These are phyloP conservation scores for Podospora didyma DNA, from an alignment of 495 filamentous ascomycete species.

Conservation along the genomic window DNA sequence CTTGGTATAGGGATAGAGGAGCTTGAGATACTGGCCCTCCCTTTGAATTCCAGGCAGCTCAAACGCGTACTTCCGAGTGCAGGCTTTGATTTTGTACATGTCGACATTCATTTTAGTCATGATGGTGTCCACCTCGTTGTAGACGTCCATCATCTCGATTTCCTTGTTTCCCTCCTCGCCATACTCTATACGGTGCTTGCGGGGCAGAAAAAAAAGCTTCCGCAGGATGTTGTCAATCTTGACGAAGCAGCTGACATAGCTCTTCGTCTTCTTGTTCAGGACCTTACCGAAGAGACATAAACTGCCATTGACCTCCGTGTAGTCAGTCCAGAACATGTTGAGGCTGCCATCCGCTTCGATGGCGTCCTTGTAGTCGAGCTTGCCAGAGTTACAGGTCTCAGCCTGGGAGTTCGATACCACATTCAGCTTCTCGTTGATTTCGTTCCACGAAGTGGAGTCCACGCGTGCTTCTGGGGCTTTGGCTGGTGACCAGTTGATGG, in stretches of 20 bases:
- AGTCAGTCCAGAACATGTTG: slow-evolving; percentile 95
- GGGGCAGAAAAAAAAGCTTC: slow-evolving; percentile 90
- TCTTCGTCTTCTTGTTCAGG: slow-evolving; percentile 75
- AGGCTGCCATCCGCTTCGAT: slow-evolving; percentile 88
- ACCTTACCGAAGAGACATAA: slow-evolving; percentile 96
- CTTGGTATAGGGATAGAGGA: slow-evolving; percentile 83
- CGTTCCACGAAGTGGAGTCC: slow-evolving; percentile 85
- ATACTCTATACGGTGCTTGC: slow-evolving; percentile 55
- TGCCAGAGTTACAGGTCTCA: slow-evolving; percentile 64
- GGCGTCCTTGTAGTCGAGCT: slow-evolving; percentile 73
- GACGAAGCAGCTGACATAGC: slow-evolving; percentile 86
- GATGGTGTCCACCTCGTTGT: slow-evolving; percentile 77
- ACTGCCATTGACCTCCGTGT: slow-evolving; percentile 87
- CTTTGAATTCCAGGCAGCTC: slow-evolving; percentile 83
- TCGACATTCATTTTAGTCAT: slow-evolving; percentile 79
- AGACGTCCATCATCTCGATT: slow-evolving; percentile 85
- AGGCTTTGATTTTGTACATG: slow-evolving; percentile 90
- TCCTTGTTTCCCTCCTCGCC: slow-evolving; percentile 72
- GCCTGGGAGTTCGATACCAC: slow-evolving; percentile 63
- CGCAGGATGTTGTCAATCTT: slow-evolving; percentile 93
- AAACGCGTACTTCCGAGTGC: slow-evolving; percentile 90
- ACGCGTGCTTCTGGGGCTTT: slow-evolving; percentile 52
- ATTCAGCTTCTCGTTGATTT: slow-evolving; percentile 81
- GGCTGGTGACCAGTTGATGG: slow-evolving; percentile 71
- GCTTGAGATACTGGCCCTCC: slow-evolving; percentile 86